A percentile compares a stretch with the other conserved stretches of the same genome.
Conservation (phyloP, 1,284 basidiomycete genomes). For the Leccinum angustisporum region DNA sequence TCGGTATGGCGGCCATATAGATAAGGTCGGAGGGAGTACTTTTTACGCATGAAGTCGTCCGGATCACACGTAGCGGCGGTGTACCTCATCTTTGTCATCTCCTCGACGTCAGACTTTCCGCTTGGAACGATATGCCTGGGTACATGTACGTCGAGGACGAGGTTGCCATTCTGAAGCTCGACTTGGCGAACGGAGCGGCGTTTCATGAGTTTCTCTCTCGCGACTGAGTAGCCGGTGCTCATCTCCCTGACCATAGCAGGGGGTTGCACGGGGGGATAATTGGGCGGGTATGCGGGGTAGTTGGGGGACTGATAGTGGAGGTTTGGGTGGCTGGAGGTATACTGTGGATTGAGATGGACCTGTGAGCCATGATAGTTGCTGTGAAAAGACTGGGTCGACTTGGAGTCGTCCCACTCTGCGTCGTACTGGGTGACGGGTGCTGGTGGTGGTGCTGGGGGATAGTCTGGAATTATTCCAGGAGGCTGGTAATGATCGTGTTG, state of each 20-base stretch:
- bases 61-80: slow-evolving; percentile 95
- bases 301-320: slow-evolving; percentile 38
- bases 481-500: slow-evolving; percentile 42
- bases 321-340: slow-evolving; percentile 56
- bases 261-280: slow-evolving; percentile 55
- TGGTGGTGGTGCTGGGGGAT: slow-evolving; percentile 8
- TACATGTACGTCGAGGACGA: slow-evolving; percentile 80
- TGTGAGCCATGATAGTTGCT: slow-evolving; percentile 64
- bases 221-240: slow-evolving; percentile 64
- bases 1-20: slow-evolving; percentile 86
- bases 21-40: slow-evolving; percentile 84
- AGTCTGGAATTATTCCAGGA: background rate
- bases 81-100: slow-evolving; percentile 85
- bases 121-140: slow-evolving; percentile 76
- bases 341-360: slow-evolving; percentile 60
- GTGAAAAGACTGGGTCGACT: slow-evolving; percentile 64
- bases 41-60: slow-evolving; percentile 77
- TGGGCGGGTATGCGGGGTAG: slow-evolving; percentile 41
- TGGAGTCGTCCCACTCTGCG: slow-evolving; percentile 55
- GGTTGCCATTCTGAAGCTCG: slow-evolving; percentile 79
- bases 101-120: slow-evolving; percentile 61
- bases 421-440: slow-evolving; percentile 42
- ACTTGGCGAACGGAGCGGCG: slow-evolving; percentile 78
- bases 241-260: slow-evolving; percentile 49
- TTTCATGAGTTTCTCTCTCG: slow-evolving; percentile 75